Evolutionary conservation across 1,284 basidiomycete genomes (phyloP).

Genomic region (Apiotrichum laibachii): DNA sequence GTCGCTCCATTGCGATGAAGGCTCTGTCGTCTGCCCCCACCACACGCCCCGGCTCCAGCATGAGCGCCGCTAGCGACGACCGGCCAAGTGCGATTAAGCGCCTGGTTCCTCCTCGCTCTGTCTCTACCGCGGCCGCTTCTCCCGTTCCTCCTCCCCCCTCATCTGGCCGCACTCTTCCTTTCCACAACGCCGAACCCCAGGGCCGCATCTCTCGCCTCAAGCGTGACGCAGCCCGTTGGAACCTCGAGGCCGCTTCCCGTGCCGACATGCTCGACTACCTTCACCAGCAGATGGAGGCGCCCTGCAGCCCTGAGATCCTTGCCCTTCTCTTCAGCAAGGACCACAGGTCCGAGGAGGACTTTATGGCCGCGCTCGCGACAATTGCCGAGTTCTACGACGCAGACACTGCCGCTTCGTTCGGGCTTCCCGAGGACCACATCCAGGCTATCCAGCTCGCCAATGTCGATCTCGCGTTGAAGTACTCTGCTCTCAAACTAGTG

Average conservation of each 20-base stretch:
- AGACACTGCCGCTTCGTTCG: constrained; percentile 62
- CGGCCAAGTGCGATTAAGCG: constrained; percentile 29
- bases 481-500: constrained; percentile 83
- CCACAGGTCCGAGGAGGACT: constrained; percentile 92
- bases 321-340: constrained; percentile 88
- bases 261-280: constrained; percentile 81
- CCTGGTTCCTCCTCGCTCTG: constrained; percentile 17
- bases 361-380: constrained; percentile 69
- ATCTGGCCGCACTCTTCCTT: constrained; percentile 50
- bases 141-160: constrained; percentile 15
- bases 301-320: constrained; percentile 73
- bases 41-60: constrained; percentile 30
- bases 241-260: constrained; percentile 67
- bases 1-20: constrained; percentile 46
- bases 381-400: constrained; percentile 72
- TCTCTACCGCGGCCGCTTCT: constrained; percentile 22
- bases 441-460: constrained; percentile 78
- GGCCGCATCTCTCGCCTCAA: constrained; percentile 69
- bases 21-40: constrained; percentile 38
- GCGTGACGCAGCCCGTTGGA: constrained; percentile 77
- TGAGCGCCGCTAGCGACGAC: constrained; percentile 25
- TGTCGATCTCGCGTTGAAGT: constrained; percentile 90
- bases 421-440: constrained; percentile 58
- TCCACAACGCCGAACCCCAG: constrained; percentile 69
- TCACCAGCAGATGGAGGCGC: constrained; percentile 86